A percentile compares a stretch with the other conserved stretches of the same genome.
Evolutionary conservation across 1,284 basidiomycete species (phyloP).

Genomic region (Trichosporon ovoides): DNA sequence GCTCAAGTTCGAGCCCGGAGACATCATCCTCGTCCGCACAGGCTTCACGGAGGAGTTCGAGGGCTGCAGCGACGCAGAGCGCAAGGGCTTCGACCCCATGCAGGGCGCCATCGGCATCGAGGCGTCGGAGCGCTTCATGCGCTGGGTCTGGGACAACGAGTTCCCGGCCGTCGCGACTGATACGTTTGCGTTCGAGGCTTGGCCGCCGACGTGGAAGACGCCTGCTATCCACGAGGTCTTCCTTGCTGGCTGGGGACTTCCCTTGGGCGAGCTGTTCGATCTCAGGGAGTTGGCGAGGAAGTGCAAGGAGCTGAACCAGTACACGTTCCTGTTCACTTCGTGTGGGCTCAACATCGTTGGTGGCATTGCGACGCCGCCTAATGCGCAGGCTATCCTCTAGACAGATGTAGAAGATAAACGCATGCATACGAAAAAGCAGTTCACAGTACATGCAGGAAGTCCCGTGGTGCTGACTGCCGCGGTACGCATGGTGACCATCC

Average conservation of each 20-base stretch:
- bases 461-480: not conserved
- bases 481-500: too few species aligned
- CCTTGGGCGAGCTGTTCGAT: conserved; percentile 51
- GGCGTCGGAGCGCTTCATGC: conserved; percentile 35
- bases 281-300: conserved; percentile 43
- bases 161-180: conserved; percentile 50
- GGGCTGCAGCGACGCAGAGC: not conserved
- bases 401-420: not conserved
- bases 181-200: conserved; percentile 35
- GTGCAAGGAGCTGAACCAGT: conserved; percentile 38
- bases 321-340: conserved; percentile 49
- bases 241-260: conserved; percentile 38
- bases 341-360: conserved; percentile 48
- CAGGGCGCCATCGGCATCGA: conserved; percentile 27
- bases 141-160: conserved; percentile 50
- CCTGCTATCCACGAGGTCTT: conserved; percentile 32
- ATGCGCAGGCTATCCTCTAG: conserved; percentile 47
- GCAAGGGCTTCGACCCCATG: conserved; percentile 10
- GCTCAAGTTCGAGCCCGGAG: conserved; percentile 35
- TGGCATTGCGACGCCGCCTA: conserved; percentile 50
- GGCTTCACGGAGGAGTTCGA: conserved; percentile 40
- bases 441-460: not conserved
- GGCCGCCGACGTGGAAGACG: conserved; percentile 18
- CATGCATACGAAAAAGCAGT: not conserved
- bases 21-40: conserved; percentile 46